Conservation (phyloP, 352 stramenopile species). For the Globisporangium abappressorium region DNA sequence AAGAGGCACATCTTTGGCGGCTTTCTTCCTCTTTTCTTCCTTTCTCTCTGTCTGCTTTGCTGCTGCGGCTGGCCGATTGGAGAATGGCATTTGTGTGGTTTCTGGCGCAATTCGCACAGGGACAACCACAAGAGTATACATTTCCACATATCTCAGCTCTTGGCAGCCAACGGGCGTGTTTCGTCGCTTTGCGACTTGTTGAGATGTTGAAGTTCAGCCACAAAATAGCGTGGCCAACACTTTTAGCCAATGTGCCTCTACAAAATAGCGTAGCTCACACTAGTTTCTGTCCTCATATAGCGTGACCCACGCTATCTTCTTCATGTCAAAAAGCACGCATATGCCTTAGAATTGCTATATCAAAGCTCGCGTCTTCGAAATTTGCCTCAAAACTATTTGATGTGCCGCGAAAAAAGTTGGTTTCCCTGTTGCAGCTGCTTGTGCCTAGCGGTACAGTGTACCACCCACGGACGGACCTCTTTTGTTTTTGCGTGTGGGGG, state of each 20-base stretch:
- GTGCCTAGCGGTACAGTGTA: background rate
- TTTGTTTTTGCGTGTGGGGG: background rate
- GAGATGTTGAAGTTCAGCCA: background rate
- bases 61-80: background rate
- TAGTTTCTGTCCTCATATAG: background rate
- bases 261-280: background rate
- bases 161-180: background rate
- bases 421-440: background rate
- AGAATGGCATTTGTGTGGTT: background rate
- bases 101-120: background rate
- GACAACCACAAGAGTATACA: background rate
- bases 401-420: slow-evolving; percentile 2
- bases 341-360: background rate
- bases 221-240: background rate
- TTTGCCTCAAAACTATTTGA: background rate
- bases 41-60: background rate
- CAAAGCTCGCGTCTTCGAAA: background rate
- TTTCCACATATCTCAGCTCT: background rate
- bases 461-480: slow-evolving; percentile 4
- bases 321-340: background rate
- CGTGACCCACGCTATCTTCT: background rate
- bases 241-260: background rate
- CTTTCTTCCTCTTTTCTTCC: background rate
- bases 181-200: background rate
- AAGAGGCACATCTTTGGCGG: slow-evolving; percentile 43